phyloP scores from a whole-genome alignment of 2,329 filamentous ascomycete genomes.

The Apiospora saccharicola region DNA sequence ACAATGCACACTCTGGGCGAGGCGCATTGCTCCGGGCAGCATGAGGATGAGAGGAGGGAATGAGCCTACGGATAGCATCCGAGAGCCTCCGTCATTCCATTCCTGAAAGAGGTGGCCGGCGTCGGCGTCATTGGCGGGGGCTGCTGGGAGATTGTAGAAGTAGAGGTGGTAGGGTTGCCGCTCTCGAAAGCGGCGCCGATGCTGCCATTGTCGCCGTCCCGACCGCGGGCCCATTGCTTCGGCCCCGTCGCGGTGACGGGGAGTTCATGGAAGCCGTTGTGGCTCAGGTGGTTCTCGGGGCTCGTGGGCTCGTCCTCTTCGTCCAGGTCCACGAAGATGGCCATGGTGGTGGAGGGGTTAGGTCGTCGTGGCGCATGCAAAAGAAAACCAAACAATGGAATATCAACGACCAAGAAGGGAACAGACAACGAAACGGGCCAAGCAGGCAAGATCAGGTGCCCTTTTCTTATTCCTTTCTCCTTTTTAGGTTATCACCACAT shows the following conservation, averaged over 20 bases:
- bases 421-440: background rate
- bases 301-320: conserved; percentile 40
- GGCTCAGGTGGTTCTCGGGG: conserved; percentile 27
- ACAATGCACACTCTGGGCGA: background rate
- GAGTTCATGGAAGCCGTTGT: conserved; percentile 4
- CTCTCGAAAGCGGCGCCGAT: background rate
- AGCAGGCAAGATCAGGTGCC: background rate
- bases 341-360: conserved; percentile 35
- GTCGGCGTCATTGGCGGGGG: conserved; percentile 12
- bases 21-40: background rate
- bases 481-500: background rate
- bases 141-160: background rate
- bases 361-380: conserved; percentile 18
- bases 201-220: conserved; percentile 9
- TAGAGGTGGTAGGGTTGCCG: conserved; percentile 5
- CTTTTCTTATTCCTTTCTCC: background rate
- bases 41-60: conserved; percentile 35
- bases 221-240: background rate
- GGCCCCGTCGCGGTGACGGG: background rate
- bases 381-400: conserved; percentile 14
- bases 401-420: background rate
- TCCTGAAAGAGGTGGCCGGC: conserved; percentile 59
- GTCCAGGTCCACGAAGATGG: conserved; percentile 45
- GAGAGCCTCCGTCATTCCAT: conserved; percentile 67
- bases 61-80: conserved; percentile 73